Conservation (phyloP, 352 stramenopile species). For the Phytophthora europaea region DNA sequence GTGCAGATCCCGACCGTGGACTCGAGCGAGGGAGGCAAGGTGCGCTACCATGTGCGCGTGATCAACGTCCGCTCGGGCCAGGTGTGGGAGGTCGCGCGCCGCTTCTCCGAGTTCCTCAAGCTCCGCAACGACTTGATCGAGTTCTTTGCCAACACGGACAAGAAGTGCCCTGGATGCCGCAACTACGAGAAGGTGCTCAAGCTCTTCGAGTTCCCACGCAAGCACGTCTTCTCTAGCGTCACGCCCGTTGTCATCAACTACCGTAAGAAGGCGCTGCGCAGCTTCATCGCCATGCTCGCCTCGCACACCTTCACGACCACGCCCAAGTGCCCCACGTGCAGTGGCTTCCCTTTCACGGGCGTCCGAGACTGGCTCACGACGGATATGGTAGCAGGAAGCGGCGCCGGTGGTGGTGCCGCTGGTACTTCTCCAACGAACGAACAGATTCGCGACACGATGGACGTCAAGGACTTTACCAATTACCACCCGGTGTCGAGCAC, state of each 20-base stretch:
- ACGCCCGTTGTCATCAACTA: constrained; percentile 83
- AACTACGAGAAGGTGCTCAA: constrained; percentile 88
- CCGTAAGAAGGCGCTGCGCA: constrained; percentile 77
- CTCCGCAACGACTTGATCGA: constrained; percentile 77
- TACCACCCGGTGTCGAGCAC: constrained; percentile 59
- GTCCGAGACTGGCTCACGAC: constrained; percentile 85
- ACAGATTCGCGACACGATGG: constrained; percentile 69
- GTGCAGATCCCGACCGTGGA: constrained; percentile 68
- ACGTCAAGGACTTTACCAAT: constrained; percentile 83
- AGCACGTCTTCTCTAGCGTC: constrained; percentile 87
- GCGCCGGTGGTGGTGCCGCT: background rate
- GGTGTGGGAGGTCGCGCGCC: constrained; percentile 74
- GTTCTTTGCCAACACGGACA: constrained; percentile 63
- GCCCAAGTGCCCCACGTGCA: constrained; percentile 86
- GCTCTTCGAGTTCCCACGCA: constrained; percentile 87
- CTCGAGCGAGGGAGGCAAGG: constrained; percentile 51
- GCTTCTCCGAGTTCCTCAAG: constrained; percentile 87
- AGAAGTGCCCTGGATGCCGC: constrained; percentile 84
- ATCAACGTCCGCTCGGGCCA: constrained; percentile 75
- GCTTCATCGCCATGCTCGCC: constrained; percentile 76
- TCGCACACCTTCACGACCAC: constrained; percentile 87
- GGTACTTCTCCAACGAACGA: constrained; percentile 41
- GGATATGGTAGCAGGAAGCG: constrained; percentile 30
- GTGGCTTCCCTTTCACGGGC: constrained; percentile 72
- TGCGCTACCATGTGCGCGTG: constrained; percentile 77